Percentiles rank a stretch among this genome's conserved stretches.
Conservation (phyloP, 148 eudicot genomes). For the Amaranthus palmeri region DNA sequence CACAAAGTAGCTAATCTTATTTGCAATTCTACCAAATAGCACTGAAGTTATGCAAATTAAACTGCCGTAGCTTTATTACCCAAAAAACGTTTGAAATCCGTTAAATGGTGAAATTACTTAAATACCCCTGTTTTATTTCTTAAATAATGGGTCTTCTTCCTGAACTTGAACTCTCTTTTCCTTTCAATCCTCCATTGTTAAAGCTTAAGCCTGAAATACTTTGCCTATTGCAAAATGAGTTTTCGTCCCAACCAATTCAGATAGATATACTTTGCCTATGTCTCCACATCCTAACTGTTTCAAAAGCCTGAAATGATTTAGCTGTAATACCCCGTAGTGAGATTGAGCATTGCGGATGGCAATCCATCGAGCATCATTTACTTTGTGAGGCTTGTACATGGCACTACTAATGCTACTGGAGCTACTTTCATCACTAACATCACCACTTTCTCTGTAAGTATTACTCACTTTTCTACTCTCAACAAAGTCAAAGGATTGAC, state of each 20-base stretch:
- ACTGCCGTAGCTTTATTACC: too few species aligned
- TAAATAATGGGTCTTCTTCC: too few species aligned
- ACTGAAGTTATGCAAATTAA: too few species aligned
- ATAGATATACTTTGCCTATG: conserved; percentile 73
- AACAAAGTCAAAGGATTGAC: conserved; percentile 42
- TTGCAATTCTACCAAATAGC: too few species aligned
- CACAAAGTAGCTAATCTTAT: too few species aligned
- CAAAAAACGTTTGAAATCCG: too few species aligned
- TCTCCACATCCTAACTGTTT: conserved; percentile 79
- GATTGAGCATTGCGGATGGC: conserved; percentile 67
- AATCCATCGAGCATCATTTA: conserved; percentile 79
- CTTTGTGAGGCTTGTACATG: conserved; percentile 79
- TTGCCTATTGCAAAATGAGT: conserved; percentile 84
- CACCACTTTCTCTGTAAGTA: conserved; percentile 71
- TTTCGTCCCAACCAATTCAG: conserved; percentile 72
- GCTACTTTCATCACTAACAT: conserved; percentile 84
- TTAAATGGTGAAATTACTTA: too few species aligned
- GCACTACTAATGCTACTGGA: conserved; percentile 59
- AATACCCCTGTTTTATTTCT: too few species aligned
- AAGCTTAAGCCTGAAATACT: too few species aligned
- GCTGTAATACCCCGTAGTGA: conserved; percentile 50
- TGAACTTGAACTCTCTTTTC: too few species aligned
- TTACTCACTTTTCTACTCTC: conserved; percentile 74
- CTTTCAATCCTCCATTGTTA: conserved; percentile 61
- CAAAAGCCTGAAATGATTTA: conserved; percentile 68